Evolutionary conservation across 176 grass and related monocot genomes (phyloP).

Genomic region (Aegilops sharonensis): DNA sequence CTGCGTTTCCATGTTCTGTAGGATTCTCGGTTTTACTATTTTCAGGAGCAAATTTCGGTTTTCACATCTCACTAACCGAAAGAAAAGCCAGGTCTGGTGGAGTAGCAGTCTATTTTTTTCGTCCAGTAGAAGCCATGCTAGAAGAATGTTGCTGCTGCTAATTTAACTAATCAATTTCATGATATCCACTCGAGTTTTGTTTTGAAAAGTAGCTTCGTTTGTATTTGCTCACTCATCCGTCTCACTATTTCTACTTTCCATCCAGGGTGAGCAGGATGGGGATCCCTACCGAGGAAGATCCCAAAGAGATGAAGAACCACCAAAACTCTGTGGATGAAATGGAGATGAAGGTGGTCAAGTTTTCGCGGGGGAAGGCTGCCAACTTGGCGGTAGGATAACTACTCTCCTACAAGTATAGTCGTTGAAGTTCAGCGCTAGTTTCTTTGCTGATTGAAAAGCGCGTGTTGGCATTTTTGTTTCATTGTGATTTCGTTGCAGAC

Average conservation of each 20-base stretch:
- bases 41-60: too few relatives aligned
- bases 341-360: constrained; percentile 67
- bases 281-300: neutral
- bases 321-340: constrained; percentile 51
- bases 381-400: constrained; percentile 54
- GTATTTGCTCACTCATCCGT: too few relatives aligned
- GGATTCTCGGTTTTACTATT: too few relatives aligned
- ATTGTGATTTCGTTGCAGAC: constrained; percentile 35
- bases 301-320: neutral
- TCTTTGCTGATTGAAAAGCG: neutral
- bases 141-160: neutral
- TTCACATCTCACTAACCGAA: too few relatives aligned
- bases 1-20: too few relatives aligned
- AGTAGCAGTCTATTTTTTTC: neutral
- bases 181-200: neutral
- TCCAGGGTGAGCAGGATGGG: neutral
- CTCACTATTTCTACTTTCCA: neutral
- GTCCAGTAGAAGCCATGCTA: neutral
- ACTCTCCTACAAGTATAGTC: neutral
- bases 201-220: neutral
- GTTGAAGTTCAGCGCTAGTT: neutral
- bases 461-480: constrained; percentile 8
- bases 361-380: constrained; percentile 59
- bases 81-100: too few relatives aligned
- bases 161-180: neutral